Evolutionary conservation across 116 monocot species (phyloP).

Genomic region (Thalassia testudinum): DNA sequence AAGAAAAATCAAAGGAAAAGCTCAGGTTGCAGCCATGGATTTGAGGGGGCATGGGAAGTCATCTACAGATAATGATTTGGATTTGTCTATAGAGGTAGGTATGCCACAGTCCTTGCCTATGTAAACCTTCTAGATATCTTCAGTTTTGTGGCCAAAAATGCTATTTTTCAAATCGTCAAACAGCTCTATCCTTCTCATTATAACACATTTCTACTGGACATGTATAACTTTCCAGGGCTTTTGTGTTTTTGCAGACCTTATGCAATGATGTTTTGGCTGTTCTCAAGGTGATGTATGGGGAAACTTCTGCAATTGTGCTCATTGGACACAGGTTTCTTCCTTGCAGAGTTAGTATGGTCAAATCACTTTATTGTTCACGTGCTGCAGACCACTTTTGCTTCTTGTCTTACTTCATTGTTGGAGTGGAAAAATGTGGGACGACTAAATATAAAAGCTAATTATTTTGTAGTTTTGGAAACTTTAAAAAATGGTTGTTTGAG

Average conservation of each 20-base stretch:
- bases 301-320: slow-evolving; percentile 88
- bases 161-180: too few species aligned
- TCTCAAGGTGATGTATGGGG: slow-evolving; percentile 76
- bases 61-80: slow-evolving; percentile 62
- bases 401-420: too few species aligned
- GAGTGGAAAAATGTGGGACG: too few species aligned
- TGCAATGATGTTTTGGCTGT: slow-evolving; percentile 83
- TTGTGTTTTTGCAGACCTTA: slow-evolving; percentile 49
- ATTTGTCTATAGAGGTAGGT: slow-evolving; percentile 73
- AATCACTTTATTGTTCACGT: too few species aligned
- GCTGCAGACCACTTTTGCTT: too few species aligned
- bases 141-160: too few species aligned
- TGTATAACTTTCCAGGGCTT: not conserved
- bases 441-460: too few species aligned
- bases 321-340: slow-evolving; percentile 83
- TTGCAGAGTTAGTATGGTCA: slow-evolving; percentile 1
- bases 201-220: not conserved
- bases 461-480: too few species aligned
- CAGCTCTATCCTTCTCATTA: too few species aligned
- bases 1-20: slow-evolving; percentile 81
- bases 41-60: slow-evolving; percentile 95
- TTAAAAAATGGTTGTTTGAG: too few species aligned
- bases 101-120: not conserved
- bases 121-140: too few species aligned
- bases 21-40: slow-evolving; percentile 80